phyloP scores from a whole-genome alignment of 2,329 filamentous ascomycete genomes.

The Lachnellula willkommii region DNA sequence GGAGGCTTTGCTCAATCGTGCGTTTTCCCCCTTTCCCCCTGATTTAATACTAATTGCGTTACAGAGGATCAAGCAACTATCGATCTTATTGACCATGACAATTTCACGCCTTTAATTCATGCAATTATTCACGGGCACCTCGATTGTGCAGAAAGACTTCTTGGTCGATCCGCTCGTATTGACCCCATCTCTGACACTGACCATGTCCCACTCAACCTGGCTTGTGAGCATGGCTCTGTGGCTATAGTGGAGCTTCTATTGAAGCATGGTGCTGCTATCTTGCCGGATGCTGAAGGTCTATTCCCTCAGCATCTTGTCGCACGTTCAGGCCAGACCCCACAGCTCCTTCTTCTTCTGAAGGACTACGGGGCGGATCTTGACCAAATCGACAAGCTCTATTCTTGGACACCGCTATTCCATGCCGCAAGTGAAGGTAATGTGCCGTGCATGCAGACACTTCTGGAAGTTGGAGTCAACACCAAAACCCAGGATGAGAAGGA shows the following conservation, averaged over 20 bases:
- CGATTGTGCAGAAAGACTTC: slow-evolving; percentile 71
- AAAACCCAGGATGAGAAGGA: slow-evolving; percentile 86
- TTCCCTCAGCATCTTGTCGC: slow-evolving; percentile 97
- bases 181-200: slow-evolving; percentile 82
- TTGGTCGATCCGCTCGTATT: slow-evolving; percentile 74
- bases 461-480: slow-evolving; percentile 73
- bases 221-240: slow-evolving; percentile 86
- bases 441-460: slow-evolving; percentile 73
- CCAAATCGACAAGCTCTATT: slow-evolving; percentile 90
- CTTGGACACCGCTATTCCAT: slow-evolving; percentile 95
- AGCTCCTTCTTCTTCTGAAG: slow-evolving; percentile 74
- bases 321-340: slow-evolving; percentile 74
- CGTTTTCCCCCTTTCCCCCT: slow-evolving; percentile 13
- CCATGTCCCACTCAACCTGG: slow-evolving; percentile 89
- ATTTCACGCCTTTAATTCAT: slow-evolving; percentile 93
- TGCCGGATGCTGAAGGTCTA: slow-evolving; percentile 93
- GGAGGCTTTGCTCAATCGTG: slow-evolving; percentile 63
- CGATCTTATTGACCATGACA: slow-evolving; percentile 88
- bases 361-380: slow-evolving; percentile 84
- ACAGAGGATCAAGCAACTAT: slow-evolving; percentile 69
- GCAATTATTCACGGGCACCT: slow-evolving; percentile 85
- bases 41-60: slow-evolving; percentile 10
- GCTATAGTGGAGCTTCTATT: slow-evolving; percentile 81
- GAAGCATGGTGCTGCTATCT: slow-evolving; percentile 70
- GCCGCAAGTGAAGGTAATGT: slow-evolving; percentile 95